Base-by-base conservation (phyloP, 352 stramenopile genomes). In the Halophytophthora polymorphica region DNA sequence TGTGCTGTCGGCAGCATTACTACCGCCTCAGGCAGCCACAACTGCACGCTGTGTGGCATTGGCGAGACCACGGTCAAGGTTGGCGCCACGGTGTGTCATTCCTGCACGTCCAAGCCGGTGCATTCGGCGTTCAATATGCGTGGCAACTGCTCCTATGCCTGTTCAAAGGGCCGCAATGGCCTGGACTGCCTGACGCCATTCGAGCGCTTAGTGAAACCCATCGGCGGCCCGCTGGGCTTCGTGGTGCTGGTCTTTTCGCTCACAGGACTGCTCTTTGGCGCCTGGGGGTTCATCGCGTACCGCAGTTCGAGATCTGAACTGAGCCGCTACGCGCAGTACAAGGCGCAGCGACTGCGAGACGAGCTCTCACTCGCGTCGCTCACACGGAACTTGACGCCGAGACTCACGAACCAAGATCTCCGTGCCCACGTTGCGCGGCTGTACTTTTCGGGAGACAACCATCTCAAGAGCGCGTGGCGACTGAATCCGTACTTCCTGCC, bases 151-250 rank as follows among this genome's bases (percentile, higher is more conserved):
- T 84, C 75, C 10, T 94, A 94, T 47, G 80, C 77, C 1, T 94
- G 84, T 37, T 78, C 78, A 28, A 92, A 91, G 52, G 84, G 84
- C 0, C 77, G 80, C 6, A 90, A 75, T 29, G 84, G 81, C 5
- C 59, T 91, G 0, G 76, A 91, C 50, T 94, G 84, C 46, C 62
- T 93, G 35, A 94, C 84, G 1, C 84, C 84, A 1, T 94, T 94
- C 45, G 84, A 94, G 54, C 71, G 77, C 1, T 73, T 94, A 21
- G 65, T 91, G 22, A 82, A 91, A 48, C 82, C 82, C 21, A 89
- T 94, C 39, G 84, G 82, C 39, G 84, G 84, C 3, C 71, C 76
- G 4, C 40, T 94, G 4, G 79, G 79, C 19, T 94, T 94, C 56
- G 69, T 86, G 12, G 53, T 90, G 43, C 48, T 94, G 2, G 73